These are phyloP conservation scores for Phytophthora litchii DNA, from an alignment of 352 stramenopile genomes.

Conservation along the genomic window DNA sequence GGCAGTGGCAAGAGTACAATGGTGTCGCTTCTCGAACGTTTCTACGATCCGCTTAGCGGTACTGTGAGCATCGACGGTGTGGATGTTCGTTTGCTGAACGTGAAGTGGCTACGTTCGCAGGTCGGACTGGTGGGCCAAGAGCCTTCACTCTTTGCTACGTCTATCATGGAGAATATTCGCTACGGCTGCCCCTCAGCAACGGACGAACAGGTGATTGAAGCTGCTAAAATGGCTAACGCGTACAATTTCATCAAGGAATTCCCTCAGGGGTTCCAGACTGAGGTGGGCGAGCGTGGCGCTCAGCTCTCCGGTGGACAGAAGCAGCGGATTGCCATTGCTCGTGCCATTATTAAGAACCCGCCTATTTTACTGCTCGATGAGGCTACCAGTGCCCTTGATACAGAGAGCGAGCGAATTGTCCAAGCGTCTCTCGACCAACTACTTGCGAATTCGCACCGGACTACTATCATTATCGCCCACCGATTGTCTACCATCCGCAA, in stretches of 20 bases:
- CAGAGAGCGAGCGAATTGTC: slow-evolving; percentile 42
- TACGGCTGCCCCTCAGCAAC: slow-evolving; percentile 52
- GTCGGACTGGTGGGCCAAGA: slow-evolving; percentile 85
- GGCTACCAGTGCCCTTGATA: slow-evolving; percentile 41
- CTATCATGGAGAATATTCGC: slow-evolving; percentile 60
- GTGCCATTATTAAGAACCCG: slow-evolving; percentile 90
- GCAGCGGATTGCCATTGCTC: slow-evolving; percentile 92
- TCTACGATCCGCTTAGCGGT: slow-evolving; percentile 88
- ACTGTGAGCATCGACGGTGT: slow-evolving; percentile 57
- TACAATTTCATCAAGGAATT: slow-evolving; percentile 92
- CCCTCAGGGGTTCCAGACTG: slow-evolving; percentile 57
- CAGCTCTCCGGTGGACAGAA: slow-evolving; percentile 95
- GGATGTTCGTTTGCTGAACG: slow-evolving; percentile 69
- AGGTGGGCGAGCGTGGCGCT: slow-evolving; percentile 89
- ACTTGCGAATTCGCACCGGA: slow-evolving; percentile 54
- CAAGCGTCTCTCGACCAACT: slow-evolving; percentile 59
- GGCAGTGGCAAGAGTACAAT: slow-evolving; percentile 92
- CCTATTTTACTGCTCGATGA: slow-evolving; percentile 91
- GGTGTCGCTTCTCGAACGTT: slow-evolving; percentile 91
- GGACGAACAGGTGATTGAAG: slow-evolving; percentile 81
- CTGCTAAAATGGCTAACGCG: slow-evolving; percentile 84
- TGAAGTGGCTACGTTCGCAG: slow-evolving; percentile 52
- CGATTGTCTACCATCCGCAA: slow-evolving; percentile 91
- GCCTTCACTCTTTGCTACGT: slow-evolving; percentile 73
- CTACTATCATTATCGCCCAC: slow-evolving; percentile 86